Conservation (phyloP, 2,329 filamentous ascomycete species). For the Curvularia spicifera region DNA sequence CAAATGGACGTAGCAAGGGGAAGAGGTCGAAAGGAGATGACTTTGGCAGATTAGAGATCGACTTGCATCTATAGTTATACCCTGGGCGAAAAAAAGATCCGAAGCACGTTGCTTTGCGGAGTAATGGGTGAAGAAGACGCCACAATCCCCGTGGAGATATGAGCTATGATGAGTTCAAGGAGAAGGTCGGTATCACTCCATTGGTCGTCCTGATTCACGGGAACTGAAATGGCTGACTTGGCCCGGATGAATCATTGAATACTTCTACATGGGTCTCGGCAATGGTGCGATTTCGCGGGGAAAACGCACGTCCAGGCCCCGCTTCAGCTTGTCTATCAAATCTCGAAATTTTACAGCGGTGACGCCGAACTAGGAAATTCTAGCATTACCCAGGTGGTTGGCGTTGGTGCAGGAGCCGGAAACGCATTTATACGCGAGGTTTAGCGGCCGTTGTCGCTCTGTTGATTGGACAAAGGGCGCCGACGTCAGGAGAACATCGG, state of each 20-base stretch:
- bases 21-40: constrained; percentile 4
- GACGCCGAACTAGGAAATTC: constrained; percentile 11
- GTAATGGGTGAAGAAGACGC: constrained; percentile 30
- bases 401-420: constrained; percentile 14
- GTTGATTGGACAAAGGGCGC: constrained; percentile 15
- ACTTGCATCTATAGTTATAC: constrained; percentile 18
- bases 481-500: constrained; percentile 8
- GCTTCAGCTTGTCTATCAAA: constrained; percentile 1
- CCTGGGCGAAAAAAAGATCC: constrained; percentile 5
- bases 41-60: constrained; percentile 9
- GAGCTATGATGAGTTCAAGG: constrained; percentile 2
- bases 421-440: constrained; percentile 22
- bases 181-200: background rate
- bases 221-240: constrained; percentile 9
- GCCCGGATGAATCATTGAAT: constrained; percentile 16
- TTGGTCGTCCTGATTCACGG: constrained; percentile 5
- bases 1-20: background rate
- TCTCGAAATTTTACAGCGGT: constrained; percentile 4
- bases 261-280: background rate
- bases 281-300: constrained; percentile 6
- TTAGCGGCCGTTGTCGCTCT: constrained; percentile 3
- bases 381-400: constrained; percentile 13
- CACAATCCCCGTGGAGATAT: constrained; percentile 28
- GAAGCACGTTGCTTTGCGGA: constrained; percentile 15
- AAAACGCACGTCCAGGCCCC: constrained; percentile 1